These are phyloP conservation scores for Talaromyces nanjingensis DNA, from an alignment of 495 filamentous ascomycete genomes.

Conservation along the genomic window DNA sequence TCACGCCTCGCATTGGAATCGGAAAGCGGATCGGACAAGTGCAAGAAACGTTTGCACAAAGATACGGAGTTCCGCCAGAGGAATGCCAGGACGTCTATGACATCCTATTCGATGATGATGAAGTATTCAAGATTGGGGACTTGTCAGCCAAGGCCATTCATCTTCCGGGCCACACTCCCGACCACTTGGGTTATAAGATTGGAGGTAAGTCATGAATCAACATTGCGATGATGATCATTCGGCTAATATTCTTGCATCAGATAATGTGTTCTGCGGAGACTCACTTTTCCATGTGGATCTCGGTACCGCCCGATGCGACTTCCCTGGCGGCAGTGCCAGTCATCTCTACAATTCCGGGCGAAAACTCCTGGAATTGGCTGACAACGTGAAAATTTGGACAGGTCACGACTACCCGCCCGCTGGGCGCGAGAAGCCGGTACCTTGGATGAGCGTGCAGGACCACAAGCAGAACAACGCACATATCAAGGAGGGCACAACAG, in stretches of 20 bases:
- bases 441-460: conserved; percentile 43
- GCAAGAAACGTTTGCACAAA: conserved; percentile 39
- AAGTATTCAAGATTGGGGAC: conserved; percentile 41
- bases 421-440: conserved; percentile 21
- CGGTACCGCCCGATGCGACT: conserved; percentile 53
- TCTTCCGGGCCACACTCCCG: conserved; percentile 56
- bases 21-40: conserved; percentile 47
- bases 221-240: background rate
- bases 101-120: conserved; percentile 45
- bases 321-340: conserved; percentile 46
- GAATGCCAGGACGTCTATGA: conserved; percentile 45
- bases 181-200: conserved; percentile 54
- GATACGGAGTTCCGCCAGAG: conserved; percentile 34
- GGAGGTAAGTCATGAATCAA: conserved; percentile 25
- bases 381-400: conserved; percentile 39
- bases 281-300: conserved; percentile 54
- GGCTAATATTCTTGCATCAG: conserved; percentile 10
- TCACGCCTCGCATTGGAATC: conserved; percentile 38
- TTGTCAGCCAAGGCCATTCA: conserved; percentile 42
- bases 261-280: conserved; percentile 56
- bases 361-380: conserved; percentile 39
- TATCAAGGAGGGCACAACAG: conserved; percentile 28
- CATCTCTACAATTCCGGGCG: conserved; percentile 37
- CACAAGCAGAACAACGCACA: conserved; percentile 48
- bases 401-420: conserved; percentile 45